A percentile compares a stretch with the other conserved stretches of the same genome.
Conservation (phyloP, 768 basidiomycete species). For the Podaxis sp. region DNA sequence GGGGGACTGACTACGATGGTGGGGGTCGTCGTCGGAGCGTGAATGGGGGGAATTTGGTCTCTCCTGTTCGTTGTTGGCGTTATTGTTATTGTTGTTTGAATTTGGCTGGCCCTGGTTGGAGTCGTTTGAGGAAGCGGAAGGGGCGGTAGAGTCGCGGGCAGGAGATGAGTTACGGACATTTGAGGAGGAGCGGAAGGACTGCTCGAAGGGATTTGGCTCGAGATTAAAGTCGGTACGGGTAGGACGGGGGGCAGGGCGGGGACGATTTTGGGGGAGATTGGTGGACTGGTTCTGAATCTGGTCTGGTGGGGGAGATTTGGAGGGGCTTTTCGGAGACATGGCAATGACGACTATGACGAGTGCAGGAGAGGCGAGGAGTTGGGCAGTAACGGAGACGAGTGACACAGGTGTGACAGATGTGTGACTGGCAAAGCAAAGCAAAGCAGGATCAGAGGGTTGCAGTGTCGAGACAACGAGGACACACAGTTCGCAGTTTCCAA, state of each 20-base stretch:
- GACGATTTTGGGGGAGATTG: conserved; percentile 6
- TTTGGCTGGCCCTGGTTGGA: conserved; percentile 20
- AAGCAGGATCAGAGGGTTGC: neutral
- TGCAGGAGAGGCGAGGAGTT: conserved; percentile 9
- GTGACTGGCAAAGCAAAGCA: neutral
- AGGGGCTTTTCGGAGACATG: conserved; percentile 38
- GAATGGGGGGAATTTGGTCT: conserved; percentile 23
- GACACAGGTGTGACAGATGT: conserved; percentile 1
- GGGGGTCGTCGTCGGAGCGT: conserved; percentile 18
- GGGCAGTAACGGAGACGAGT: neutral
- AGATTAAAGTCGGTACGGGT: conserved; percentile 65
- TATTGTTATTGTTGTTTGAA: conserved; percentile 6
- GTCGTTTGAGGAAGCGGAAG: conserved; percentile 28
- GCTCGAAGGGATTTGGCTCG: conserved; percentile 93
- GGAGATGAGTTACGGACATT: conserved; percentile 43
- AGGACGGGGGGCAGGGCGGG: conserved; percentile 27
- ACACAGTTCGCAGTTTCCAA: neutral
- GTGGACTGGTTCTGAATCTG: conserved; percentile 8
- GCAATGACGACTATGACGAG: conserved; percentile 18
- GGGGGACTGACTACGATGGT: conserved; percentile 37
- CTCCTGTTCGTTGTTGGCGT: conserved; percentile 19
- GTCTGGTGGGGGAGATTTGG: conserved; percentile 25
- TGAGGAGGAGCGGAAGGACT: conserved; percentile 68
- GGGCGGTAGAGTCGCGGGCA: conserved; percentile 36
- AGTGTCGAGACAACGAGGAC: neutral